phyloP scores from a whole-genome alignment of 2,329 filamentous ascomycete genomes.

The Sporothrix euskadiensis region DNA sequence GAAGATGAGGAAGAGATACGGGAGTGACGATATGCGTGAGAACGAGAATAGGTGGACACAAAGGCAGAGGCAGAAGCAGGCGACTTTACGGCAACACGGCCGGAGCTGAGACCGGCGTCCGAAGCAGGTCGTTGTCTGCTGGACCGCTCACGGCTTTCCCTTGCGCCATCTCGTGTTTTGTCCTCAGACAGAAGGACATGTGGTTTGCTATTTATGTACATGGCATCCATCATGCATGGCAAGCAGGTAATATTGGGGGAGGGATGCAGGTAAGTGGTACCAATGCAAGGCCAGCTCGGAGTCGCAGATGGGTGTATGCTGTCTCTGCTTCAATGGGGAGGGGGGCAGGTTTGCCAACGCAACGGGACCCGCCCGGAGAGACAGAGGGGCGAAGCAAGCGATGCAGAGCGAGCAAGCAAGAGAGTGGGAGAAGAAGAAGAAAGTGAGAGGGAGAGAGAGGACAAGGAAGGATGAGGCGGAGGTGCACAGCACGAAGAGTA shows the following conservation, averaged over 20 bases:
- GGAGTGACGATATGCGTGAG: background rate
- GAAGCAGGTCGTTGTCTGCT: conserved; percentile 26
- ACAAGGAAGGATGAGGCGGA: conserved; percentile 5
- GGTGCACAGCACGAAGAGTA: background rate
- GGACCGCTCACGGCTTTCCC: conserved; percentile 15
- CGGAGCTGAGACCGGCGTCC: conserved; percentile 27
- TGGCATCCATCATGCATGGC: conserved; percentile 32
- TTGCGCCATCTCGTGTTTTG: conserved; percentile 22
- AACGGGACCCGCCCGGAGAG: conserved; percentile 27
- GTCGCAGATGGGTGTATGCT: conserved; percentile 26
- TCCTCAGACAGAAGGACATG: conserved; percentile 28
- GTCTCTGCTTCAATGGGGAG: conserved; percentile 10
- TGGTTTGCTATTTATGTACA: conserved; percentile 35
- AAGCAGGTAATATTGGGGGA: conserved; percentile 24
- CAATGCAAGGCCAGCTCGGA: conserved; percentile 34
- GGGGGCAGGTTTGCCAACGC: conserved; percentile 26
- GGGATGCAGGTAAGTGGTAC: conserved; percentile 32
- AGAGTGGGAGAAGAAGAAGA: background rate
- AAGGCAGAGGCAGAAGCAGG: background rate
- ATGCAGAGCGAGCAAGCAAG: conserved; percentile 19
- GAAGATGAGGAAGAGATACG: conserved; percentile 12
- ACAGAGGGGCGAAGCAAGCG: conserved; percentile 21
- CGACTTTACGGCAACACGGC: conserved; percentile 3
- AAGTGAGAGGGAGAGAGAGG: background rate
- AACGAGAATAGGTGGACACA: conserved; percentile 1